Evolutionary conservation across 1,284 basidiomycete genomes (phyloP).

Genomic region (Malassezia sp.): DNA sequence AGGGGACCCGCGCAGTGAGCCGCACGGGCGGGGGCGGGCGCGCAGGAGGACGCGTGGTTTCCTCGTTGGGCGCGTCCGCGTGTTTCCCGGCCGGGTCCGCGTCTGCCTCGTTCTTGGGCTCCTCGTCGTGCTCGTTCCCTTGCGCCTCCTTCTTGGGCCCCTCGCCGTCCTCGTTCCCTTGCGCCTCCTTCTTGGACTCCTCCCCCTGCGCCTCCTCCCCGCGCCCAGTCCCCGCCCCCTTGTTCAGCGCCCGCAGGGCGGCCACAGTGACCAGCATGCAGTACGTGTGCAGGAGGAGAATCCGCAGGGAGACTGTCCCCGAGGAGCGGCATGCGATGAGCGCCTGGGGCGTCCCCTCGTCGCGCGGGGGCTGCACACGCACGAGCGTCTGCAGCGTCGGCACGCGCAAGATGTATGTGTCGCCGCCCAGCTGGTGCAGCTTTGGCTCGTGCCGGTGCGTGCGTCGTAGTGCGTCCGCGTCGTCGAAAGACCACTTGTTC

Average conservation of each 20-base stretch:
- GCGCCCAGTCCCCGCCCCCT: neutral
- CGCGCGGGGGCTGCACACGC: conserved; percentile 17
- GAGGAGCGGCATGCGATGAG: conserved; percentile 43
- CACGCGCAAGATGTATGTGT: conserved; percentile 21
- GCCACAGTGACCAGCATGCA: conserved; percentile 59
- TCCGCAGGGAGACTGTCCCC: conserved; percentile 50
- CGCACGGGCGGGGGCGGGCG: too few relatives aligned
- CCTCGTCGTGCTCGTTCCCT: too few relatives aligned
- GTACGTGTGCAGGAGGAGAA: conserved; percentile 64
- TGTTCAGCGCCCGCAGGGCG: conserved; percentile 51
- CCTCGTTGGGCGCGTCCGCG: too few relatives aligned
- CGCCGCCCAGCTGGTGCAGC: conserved; percentile 42
- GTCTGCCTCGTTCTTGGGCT: too few relatives aligned
- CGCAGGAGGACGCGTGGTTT: too few relatives aligned
- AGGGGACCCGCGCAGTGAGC: too few relatives aligned
- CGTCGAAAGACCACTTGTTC: conserved; percentile 10
- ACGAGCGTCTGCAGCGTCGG: conserved; percentile 30
- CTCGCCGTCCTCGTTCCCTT: too few relatives aligned
- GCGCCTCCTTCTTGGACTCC: too few relatives aligned
- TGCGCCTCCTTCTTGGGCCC: too few relatives aligned
- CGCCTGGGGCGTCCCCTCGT: conserved; percentile 32
- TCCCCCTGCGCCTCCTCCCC: conserved; percentile 7
- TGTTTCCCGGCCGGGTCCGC: too few relatives aligned
- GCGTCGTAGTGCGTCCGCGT: conserved; percentile 2
- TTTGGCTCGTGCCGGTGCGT: conserved; percentile 10